phyloP scores from a whole-genome alignment of 176 grass and related monocot genomes.

The Pontederia paniculata region DNA sequence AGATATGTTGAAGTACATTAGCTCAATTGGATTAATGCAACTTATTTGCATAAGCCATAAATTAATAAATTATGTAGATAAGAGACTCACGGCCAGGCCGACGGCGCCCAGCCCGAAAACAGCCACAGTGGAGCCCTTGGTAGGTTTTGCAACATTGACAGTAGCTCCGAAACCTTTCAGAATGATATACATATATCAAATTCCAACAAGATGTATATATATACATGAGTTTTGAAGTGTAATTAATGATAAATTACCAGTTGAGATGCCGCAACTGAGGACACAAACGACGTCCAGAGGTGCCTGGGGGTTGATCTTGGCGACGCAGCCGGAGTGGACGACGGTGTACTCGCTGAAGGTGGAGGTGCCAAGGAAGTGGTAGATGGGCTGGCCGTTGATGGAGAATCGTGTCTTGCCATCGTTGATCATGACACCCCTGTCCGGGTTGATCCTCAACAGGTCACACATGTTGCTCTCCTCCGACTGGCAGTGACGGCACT shows the following conservation, averaged over 20 bases:
- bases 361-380: conserved; percentile 9
- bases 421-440: conserved; percentile 7
- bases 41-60: no score
- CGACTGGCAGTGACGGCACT: conserved; percentile 2
- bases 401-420: conserved; percentile 5
- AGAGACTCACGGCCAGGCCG: conserved; percentile 10
- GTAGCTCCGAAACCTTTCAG: not conserved
- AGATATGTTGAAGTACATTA: no score
- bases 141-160: conserved; percentile 9
- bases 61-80: no score
- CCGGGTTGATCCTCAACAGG: conserved; percentile 5
- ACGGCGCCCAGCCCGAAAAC: conserved; percentile 1
- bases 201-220: not conserved
- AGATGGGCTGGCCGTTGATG: conserved; percentile 3
- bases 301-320: conserved; percentile 7
- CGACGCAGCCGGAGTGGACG: conserved; percentile 1
- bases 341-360: no score
- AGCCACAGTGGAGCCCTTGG: conserved; percentile 4
- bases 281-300: not conserved
- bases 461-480: conserved; percentile 9
- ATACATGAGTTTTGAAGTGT: not conserved
- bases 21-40: no score
- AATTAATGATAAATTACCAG: not conserved
- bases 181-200: not conserved
- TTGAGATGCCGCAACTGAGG: conserved; percentile 5